Percentiles rank a stretch among this genome's conserved stretches.
These are phyloP conservation scores for Saccharum spontaneum DNA, from an alignment of 176 grass and related monocot species.

Conservation along the genomic window DNA sequence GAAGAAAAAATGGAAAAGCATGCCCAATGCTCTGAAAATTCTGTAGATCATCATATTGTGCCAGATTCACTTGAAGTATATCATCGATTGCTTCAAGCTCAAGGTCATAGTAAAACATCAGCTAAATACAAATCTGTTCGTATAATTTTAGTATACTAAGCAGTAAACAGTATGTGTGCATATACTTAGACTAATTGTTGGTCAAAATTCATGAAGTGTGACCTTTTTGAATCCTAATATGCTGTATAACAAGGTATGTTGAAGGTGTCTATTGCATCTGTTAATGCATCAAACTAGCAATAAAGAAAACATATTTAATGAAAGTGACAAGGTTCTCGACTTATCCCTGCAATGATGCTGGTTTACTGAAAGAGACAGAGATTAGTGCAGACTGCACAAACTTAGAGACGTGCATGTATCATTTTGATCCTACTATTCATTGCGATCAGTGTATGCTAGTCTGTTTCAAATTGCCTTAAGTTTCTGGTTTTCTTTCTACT, in stretches of 20 bases:
- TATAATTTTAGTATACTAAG: neutral
- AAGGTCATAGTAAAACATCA: neutral
- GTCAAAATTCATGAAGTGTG: neutral
- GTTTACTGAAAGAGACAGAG: neutral
- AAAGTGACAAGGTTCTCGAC: neutral
- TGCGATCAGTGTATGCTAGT: neutral
- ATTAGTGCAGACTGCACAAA: neutral
- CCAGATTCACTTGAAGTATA: neutral
- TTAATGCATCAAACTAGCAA: neutral
- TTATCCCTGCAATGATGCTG: neutral
- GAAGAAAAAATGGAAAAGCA: too few species aligned
- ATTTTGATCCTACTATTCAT: neutral
- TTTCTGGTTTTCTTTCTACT: constrained; percentile 17
- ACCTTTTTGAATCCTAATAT: neutral
- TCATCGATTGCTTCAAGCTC: neutral
- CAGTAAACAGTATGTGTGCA: neutral
- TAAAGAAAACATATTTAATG: neutral
- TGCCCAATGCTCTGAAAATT: too few species aligned
- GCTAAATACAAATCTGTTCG: neutral
- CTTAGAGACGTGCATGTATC: neutral
- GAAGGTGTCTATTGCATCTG: neutral
- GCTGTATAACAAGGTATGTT: neutral
- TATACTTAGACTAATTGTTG: neutral
- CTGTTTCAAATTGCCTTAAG: neutral
- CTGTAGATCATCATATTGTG: too few species aligned